Conservation (phyloP, 2,329 filamentous ascomycete species). For the Stachybotrys chlorohalonatus region DNA sequence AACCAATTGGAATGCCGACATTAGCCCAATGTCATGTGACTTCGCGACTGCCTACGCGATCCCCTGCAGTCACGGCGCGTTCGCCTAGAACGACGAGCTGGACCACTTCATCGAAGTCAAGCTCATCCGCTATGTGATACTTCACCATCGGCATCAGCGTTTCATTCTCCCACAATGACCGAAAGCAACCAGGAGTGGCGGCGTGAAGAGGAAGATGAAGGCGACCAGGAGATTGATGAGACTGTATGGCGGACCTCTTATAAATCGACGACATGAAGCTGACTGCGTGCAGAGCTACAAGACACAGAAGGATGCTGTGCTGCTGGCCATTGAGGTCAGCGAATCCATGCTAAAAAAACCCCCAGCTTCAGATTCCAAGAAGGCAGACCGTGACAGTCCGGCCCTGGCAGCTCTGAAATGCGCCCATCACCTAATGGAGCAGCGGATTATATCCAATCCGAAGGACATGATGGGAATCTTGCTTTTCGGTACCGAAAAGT, state of each 20-base stretch:
- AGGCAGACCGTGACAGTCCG: conserved; percentile 68
- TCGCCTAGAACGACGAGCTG: conserved; percentile 18
- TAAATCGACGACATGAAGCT: not conserved
- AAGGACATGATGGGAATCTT: conserved; percentile 96
- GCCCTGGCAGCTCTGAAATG: conserved; percentile 83
- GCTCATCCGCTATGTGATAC: conserved; percentile 9
- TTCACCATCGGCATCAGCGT: no score
- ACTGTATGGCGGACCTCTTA: conserved; percentile 28
- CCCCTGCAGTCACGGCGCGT: conserved; percentile 16
- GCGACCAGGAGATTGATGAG: conserved; percentile 50
- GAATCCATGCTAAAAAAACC: conserved; percentile 72
- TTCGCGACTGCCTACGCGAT: conserved; percentile 14
- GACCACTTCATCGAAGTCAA: conserved; percentile 12
- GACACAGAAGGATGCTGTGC: conserved; percentile 90
- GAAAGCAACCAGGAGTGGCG: conserved; percentile 32
- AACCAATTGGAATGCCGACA: conserved; percentile 17
- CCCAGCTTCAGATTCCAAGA: conserved; percentile 57
- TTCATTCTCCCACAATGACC: conserved; percentile 16
- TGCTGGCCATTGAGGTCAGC: conserved; percentile 92
- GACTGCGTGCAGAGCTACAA: conserved; percentile 62
- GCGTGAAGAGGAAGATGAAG: conserved; percentile 56
- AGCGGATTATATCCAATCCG: conserved; percentile 94
- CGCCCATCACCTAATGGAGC: conserved; percentile 91
- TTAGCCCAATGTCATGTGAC: conserved; percentile 18
- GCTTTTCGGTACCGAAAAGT: conserved; percentile 81